A percentile compares a stretch with the other conserved stretches of the same genome.
These are phyloP conservation scores for Hyphopichia fennica DNA, from an alignment of 1,139 yeast species.

Conservation along the genomic window DNA sequence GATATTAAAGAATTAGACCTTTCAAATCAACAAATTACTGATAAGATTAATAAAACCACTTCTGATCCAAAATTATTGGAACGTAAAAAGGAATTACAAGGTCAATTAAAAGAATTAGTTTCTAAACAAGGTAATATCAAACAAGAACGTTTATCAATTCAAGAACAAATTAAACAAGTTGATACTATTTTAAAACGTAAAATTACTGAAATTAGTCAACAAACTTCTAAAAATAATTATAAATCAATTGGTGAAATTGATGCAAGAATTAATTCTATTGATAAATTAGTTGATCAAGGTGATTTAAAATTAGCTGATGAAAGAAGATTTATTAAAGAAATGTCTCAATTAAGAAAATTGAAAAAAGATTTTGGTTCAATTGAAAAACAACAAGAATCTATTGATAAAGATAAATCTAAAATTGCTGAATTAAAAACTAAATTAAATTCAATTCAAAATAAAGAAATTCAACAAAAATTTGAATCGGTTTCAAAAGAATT, in stretches of 20 bases:
- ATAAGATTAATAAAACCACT: slow-evolving; percentile 44
- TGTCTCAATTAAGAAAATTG: slow-evolving; percentile 77
- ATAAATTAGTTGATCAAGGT: slow-evolving; percentile 77
- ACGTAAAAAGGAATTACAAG: slow-evolving; percentile 64
- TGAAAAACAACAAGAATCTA: slow-evolving; percentile 72
- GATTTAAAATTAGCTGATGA: slow-evolving; percentile 87
- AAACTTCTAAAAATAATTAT: slow-evolving; percentile 69
- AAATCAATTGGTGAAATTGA: slow-evolving; percentile 80
- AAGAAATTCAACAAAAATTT: slow-evolving; percentile 58
- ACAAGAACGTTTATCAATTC: slow-evolving; percentile 63
- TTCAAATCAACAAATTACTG: slow-evolving; percentile 38
- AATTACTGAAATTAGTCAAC: slow-evolving; percentile 69
- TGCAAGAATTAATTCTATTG: slow-evolving; percentile 66
- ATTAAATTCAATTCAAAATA: slow-evolving; percentile 62
- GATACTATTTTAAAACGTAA: slow-evolving; percentile 77
- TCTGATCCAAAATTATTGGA: slow-evolving; percentile 46
- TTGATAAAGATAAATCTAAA: slow-evolving; percentile 79
- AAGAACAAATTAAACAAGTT: slow-evolving; percentile 69
- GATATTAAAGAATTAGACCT: slow-evolving; percentile 73
- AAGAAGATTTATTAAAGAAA: slow-evolving; percentile 81
- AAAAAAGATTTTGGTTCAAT: slow-evolving; percentile 76
- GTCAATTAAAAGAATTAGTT: slow-evolving; percentile 60
- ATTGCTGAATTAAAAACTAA: slow-evolving; percentile 74
- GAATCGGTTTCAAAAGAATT: slow-evolving; percentile 64
- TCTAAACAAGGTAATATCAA: slow-evolving; percentile 73